These are phyloP conservation scores for Diospyros lotus DNA, from an alignment of 148 eudicot species.

Conservation along the genomic window DNA sequence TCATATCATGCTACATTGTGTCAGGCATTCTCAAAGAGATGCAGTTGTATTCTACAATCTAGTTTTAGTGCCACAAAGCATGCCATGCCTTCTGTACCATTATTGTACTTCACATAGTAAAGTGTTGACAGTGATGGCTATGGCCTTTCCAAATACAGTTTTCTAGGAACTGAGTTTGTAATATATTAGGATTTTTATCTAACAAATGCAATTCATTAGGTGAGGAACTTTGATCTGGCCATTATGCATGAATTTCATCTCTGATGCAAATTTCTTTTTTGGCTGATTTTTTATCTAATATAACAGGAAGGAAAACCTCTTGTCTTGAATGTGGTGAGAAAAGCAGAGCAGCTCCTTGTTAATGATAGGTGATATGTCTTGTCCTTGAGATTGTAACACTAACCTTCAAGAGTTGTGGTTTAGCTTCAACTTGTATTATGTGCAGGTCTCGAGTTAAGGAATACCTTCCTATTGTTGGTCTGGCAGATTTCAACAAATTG, in stretches of 20 bases:
- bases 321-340: constrained; percentile 88
- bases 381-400: not conserved
- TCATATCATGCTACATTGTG: not conserved
- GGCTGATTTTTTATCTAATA: not conserved
- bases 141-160: not conserved
- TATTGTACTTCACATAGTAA: not conserved
- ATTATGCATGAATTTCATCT: not conserved
- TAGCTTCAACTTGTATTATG: constrained; percentile 2
- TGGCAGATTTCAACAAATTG: constrained; percentile 87
- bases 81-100: not conserved
- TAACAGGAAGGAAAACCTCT: constrained; percentile 98
- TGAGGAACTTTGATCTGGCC: too few relatives aligned
- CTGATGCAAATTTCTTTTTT: constrained; percentile 1
- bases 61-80: not conserved
- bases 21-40: not conserved
- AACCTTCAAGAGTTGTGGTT: not conserved
- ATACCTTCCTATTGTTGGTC: constrained; percentile 91
- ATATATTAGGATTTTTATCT: too few relatives aligned
- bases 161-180: not conserved
- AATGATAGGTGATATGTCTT: constrained; percentile 55
- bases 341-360: constrained; percentile 75
- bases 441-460: constrained; percentile 83
- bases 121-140: not conserved
- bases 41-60: not conserved
- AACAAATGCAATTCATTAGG: too few relatives aligned